phyloP scores from a whole-genome alignment of 2,329 filamentous ascomycete species.

The Pezicula rhizophila region DNA sequence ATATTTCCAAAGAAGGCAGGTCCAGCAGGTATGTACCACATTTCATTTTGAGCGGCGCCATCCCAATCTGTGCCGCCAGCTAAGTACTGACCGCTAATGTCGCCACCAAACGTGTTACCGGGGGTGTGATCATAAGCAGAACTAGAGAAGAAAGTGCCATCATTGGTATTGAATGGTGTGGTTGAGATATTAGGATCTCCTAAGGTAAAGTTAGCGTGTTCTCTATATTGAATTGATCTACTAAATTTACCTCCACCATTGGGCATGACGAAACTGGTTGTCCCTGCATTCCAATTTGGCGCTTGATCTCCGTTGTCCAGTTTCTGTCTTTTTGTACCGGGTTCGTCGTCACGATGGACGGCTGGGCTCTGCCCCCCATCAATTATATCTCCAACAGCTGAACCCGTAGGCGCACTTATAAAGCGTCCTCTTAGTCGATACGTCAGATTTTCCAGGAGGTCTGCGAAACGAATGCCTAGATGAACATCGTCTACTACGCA shows the following conservation, averaged over 20 bases:
- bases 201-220: conserved; percentile 4
- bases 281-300: conserved; percentile 24
- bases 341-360: conserved; percentile 20
- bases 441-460: conserved; percentile 73
- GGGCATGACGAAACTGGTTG: conserved; percentile 17
- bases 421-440: conserved; percentile 69
- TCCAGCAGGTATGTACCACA: conserved; percentile 62
- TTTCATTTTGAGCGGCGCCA: conserved; percentile 33
- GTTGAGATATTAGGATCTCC: conserved; percentile 45
- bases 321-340: conserved; percentile 27
- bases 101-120: conserved; percentile 22
- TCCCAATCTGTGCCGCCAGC: conserved; percentile 20
- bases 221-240: not conserved
- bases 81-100: conserved; percentile 25
- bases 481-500: conserved; percentile 83
- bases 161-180: conserved; percentile 54
- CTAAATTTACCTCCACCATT: conserved; percentile 18
- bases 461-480: conserved; percentile 76
- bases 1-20: conserved; percentile 61
- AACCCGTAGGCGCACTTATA: conserved; percentile 54
- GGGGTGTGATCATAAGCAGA: conserved; percentile 28
- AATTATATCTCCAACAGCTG: conserved; percentile 21
- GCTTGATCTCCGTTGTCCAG: conserved; percentile 16
- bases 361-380: conserved; percentile 23
- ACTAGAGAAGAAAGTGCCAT: conserved; percentile 47